A percentile compares a stretch with the other conserved stretches of the same genome.
These are phyloP conservation scores for Saccharomycopsis malanga DNA, from an alignment of 805 yeast genomes.

Conservation along the genomic window DNA sequence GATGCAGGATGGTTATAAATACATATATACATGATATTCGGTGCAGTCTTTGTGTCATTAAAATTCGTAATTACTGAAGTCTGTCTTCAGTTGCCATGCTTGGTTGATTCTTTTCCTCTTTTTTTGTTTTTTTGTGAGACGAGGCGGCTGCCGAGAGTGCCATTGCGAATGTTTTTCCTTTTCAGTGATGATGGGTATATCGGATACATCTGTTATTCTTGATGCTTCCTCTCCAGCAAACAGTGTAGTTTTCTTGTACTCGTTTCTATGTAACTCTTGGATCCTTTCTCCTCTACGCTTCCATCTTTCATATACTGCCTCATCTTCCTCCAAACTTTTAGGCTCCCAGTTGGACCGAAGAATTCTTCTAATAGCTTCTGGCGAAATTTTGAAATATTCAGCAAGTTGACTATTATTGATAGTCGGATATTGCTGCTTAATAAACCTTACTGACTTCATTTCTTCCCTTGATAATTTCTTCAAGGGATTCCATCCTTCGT, in stretches of 20 bases:
- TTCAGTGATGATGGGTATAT: constrained; percentile 1
- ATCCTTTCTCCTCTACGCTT: constrained; percentile 38
- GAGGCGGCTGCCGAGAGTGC: too few relatives aligned
- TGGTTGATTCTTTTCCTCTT: too few relatives aligned
- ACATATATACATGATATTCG: too few relatives aligned
- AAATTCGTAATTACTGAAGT: too few relatives aligned
- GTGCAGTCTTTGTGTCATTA: too few relatives aligned
- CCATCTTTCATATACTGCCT: constrained; percentile 45
- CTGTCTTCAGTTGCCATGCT: too few relatives aligned
- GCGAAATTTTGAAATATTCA: constrained; percentile 59
- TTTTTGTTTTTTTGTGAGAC: too few relatives aligned
- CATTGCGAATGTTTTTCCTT: too few relatives aligned
- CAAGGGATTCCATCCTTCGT: constrained; percentile 57
- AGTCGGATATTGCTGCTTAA: constrained; percentile 55
- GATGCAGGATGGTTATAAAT: too few relatives aligned
- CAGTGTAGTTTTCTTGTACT: background rate
- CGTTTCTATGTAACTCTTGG: constrained; percentile 16
- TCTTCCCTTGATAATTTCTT: constrained; percentile 60
- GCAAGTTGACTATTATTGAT: constrained; percentile 54
- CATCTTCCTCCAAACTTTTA: constrained; percentile 41
- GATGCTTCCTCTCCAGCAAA: too few relatives aligned
- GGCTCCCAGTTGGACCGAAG: constrained; percentile 75
- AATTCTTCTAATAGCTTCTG: constrained; percentile 77
- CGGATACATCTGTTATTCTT: background rate
- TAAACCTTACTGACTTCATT: constrained; percentile 53